Conservation (phyloP, 495 filamentous ascomycete species). For the Daldinia grandis region DNA sequence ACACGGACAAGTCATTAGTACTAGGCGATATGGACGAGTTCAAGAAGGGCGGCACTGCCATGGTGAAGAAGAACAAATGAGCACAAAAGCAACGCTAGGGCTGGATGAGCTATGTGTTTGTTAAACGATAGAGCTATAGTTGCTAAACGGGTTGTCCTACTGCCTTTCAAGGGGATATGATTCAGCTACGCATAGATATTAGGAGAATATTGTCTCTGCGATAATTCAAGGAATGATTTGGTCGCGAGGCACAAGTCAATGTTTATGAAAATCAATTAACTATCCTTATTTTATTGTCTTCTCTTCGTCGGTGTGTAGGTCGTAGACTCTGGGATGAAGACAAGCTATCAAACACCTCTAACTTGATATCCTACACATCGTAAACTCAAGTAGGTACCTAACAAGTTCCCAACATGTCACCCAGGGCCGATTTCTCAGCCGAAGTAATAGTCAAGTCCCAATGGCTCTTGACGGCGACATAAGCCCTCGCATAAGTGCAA, state of each 20-base stretch:
- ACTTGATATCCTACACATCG: not conserved
- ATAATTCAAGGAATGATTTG: constrained; percentile 14
- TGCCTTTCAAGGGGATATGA: not conserved
- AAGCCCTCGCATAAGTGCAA: constrained; percentile 78
- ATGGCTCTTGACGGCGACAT: constrained; percentile 72
- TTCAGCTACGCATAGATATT: constrained; percentile 17
- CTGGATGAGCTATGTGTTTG: not conserved
- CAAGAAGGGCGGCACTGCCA: constrained; percentile 79
- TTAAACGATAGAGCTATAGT: constrained; percentile 17
- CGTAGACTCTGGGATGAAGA: not conserved
- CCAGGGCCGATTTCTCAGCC: constrained; percentile 69
- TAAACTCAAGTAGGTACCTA: constrained; percentile 47
- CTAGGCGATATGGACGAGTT: constrained; percentile 85
- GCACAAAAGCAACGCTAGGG: not conserved
- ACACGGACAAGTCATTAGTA: constrained; percentile 73
- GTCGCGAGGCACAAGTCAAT: not conserved
- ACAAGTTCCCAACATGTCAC: constrained; percentile 71
- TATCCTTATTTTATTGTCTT: not conserved
- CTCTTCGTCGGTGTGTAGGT: not conserved
- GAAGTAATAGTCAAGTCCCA: constrained; percentile 66
- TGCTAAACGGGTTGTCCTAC: not conserved
- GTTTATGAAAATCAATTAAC: not conserved
- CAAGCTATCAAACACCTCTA: not conserved
- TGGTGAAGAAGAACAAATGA: constrained; percentile 69
- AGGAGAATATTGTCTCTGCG: constrained; percentile 11